Evolutionary conservation across 192 early-diverging fungal genomes (phyloP).

Genomic region (Dissophora globulifera): DNA sequence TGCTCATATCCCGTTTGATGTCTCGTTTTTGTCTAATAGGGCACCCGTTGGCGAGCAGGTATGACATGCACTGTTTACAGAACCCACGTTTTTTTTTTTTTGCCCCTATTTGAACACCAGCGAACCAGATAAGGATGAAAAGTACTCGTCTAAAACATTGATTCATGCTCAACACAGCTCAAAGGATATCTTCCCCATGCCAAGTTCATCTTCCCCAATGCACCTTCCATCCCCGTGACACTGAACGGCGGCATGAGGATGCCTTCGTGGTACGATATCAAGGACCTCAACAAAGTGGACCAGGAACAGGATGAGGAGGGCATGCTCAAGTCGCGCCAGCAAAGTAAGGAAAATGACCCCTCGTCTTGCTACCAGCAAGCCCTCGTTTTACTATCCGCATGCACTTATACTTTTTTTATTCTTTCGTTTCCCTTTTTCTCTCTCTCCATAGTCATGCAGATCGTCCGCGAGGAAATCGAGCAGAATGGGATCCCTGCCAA

Average conservation of each 20-base stretch:
- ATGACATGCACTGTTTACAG: too few relatives aligned
- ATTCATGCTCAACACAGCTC: slow-evolving; percentile 56
- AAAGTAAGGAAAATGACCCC: slow-evolving; percentile 28
- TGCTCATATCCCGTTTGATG: too few relatives aligned
- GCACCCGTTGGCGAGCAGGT: slow-evolving; percentile 39
- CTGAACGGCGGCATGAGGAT: slow-evolving; percentile 86
- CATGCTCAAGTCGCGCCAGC: slow-evolving; percentile 61
- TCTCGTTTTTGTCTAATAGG: not conserved
- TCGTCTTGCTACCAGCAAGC: too few relatives aligned
- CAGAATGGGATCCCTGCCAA: slow-evolving; percentile 76
- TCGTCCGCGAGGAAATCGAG: slow-evolving; percentile 80
- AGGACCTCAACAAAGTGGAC: slow-evolving; percentile 57
- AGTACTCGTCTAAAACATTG: too few relatives aligned
- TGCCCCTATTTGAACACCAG: too few relatives aligned
- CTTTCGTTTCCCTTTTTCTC: too few relatives aligned
- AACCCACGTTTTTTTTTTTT: too few relatives aligned
- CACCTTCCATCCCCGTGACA: slow-evolving; percentile 73
- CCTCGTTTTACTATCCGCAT: too few relatives aligned
- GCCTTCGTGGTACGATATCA: slow-evolving; percentile 95
- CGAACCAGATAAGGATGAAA: too few relatives aligned
- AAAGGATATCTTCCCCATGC: slow-evolving; percentile 74
- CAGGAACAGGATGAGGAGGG: slow-evolving; percentile 78
- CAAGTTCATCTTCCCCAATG: slow-evolving; percentile 93
- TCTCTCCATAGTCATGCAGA: slow-evolving; percentile 31
- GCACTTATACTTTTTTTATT: too few relatives aligned